phyloP scores from a whole-genome alignment of 345 rosid species.

The Dipteronia sinensis region DNA sequence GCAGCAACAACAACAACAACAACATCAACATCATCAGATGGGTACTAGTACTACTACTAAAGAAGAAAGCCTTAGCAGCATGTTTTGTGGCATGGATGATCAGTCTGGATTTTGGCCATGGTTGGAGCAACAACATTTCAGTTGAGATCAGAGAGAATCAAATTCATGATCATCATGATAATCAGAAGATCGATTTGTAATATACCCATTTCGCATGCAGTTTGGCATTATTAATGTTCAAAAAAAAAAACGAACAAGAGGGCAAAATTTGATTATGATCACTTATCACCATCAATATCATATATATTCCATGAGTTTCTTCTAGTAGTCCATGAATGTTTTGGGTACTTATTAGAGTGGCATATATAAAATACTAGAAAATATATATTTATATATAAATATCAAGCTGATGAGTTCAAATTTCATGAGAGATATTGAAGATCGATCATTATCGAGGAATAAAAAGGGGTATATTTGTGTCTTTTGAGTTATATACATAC shows the following conservation, averaged over 20 bases:
- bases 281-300: no score
- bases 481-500: conserved; percentile 18
- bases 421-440: conserved; percentile 6
- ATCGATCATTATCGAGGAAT: conserved; percentile 21
- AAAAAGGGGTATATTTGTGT: conserved; percentile 20
- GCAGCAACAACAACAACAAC: conserved; percentile 45
- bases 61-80: conserved; percentile 84
- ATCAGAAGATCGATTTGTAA: background rate
- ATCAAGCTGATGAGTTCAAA: conserved; percentile 27
- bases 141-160: conserved; percentile 30
- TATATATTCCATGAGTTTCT: conserved; percentile 20
- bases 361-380: conserved; percentile 36
- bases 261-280: background rate
- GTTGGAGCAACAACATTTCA: conserved; percentile 86
- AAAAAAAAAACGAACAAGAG: conserved; percentile 4
- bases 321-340: conserved; percentile 18
- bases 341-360: conserved; percentile 29
- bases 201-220: conserved; percentile 8
- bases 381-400: conserved; percentile 8
- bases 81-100: conserved; percentile 91
- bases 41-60: conserved; percentile 46
- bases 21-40: conserved; percentile 45
- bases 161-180: no score
- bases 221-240: conserved; percentile 10
- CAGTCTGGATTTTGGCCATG: conserved; percentile 97